Conservation (phyloP, 1,139 yeast genomes). For the Candida buenavistaensis region DNA sequence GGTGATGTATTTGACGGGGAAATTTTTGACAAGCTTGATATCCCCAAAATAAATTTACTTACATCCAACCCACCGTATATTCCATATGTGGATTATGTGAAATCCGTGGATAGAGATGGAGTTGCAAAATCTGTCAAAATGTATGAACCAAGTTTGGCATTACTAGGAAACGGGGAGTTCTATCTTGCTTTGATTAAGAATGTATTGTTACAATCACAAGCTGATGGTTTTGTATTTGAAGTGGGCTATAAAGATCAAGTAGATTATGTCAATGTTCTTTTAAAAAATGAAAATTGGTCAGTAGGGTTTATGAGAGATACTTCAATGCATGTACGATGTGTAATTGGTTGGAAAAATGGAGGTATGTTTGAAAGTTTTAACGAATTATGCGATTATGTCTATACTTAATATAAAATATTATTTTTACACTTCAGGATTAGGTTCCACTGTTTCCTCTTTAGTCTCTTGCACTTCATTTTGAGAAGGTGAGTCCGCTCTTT, state of each 20-base stretch:
- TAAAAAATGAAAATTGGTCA: slow-evolving; percentile 23
- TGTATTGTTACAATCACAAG: slow-evolving; percentile 35
- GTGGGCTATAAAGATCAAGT: slow-evolving; percentile 41
- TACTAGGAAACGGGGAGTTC: slow-evolving; percentile 74
- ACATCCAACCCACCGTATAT: slow-evolving; percentile 93
- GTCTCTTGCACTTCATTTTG: slow-evolving; percentile 1
- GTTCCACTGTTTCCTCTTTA: slow-evolving; percentile 4
- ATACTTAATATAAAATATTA: slow-evolving; percentile 1
- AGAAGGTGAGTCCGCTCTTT: slow-evolving; percentile 21
- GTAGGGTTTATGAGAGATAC: slow-evolving; percentile 29
- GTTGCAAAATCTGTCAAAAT: slow-evolving; percentile 60
- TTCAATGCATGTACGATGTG: slow-evolving; percentile 36
- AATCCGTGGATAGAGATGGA: slow-evolving; percentile 29
- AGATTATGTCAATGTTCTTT: slow-evolving; percentile 20
- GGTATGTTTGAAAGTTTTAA: slow-evolving; percentile 10
- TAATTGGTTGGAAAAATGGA: slow-evolving; percentile 33
- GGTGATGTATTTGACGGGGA: slow-evolving; percentile 27
- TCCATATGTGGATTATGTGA: slow-evolving; percentile 44
- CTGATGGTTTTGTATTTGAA: slow-evolving; percentile 45
- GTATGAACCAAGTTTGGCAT: slow-evolving; percentile 77
- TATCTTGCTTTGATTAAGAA: slow-evolving; percentile 55
- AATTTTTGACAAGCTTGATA: slow-evolving; percentile 7
- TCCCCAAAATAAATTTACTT: slow-evolving; percentile 45
- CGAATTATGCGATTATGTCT: slow-evolving; percentile 12
- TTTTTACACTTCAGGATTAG: slow-evolving; percentile 2